Evolutionary conservation across 2,329 filamentous ascomycete species (phyloP), one percentile per base, ranked within the genome.

Genomic region (Cladosporium sp.): DNA sequence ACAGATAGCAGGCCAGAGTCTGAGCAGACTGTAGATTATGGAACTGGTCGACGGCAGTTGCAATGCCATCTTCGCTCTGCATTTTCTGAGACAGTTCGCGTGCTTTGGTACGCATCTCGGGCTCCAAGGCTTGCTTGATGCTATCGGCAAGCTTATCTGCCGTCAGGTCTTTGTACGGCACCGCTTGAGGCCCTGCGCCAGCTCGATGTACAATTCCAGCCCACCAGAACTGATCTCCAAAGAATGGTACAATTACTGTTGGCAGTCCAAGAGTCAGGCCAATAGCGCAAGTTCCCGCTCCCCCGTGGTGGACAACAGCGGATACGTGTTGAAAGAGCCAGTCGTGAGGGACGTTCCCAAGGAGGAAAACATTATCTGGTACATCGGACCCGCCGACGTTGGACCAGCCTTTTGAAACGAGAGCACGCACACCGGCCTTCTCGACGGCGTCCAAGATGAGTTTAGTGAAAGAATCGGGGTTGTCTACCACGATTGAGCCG

Each of bases 401-500:
- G 47, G 73, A 71, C 77, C 75, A 79, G 3, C 76, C 77, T 40
- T 69, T 69, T 0, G 76, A 79, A 0, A 82, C 65, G 2, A 81
- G 67, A 0, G 72, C 76, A 13, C 78, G 70, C 1, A 68, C 67
- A 4, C 76, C 76, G 6, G 68, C 64, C 27, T 58, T 62, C 47
- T 74, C 71, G 3, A 89, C 73, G 1, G 86, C 85, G 13, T 85
- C 79, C 46, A 90, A 85, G 4, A 91, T 85, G 53, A 83, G 75
- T 9, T 73, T 70, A 0, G 86, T 89, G 65, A 90, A 77, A 0
- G 72, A 78, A 49, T 84, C 78, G 0, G 85, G 84, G 53, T 90
- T 81, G 43, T 89, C 84, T 0, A 90, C 81, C 2, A 91, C 86
- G 43, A 90, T 91, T 0, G 84, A 88, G 1, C 86, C 86, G 59